These are phyloP conservation scores for Mikania micrantha DNA, from an alignment of 129 eudicot genomes.

Conservation along the genomic window DNA sequence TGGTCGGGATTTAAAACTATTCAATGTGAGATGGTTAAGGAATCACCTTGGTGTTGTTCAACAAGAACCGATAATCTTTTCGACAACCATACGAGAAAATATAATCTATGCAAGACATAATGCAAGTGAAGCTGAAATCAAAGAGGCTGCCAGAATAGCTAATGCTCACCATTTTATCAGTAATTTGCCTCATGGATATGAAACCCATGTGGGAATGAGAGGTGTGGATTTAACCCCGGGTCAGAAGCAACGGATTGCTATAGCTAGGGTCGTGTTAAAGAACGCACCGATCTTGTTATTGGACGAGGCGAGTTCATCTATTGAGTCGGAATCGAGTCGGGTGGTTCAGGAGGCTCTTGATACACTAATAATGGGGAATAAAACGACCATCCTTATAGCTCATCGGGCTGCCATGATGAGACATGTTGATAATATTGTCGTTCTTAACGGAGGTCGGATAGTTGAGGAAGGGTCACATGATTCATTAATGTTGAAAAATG, in stretches of 20 bases:
- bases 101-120: conserved; percentile 94
- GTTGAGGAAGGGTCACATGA: conserved; percentile 96
- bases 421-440: conserved; percentile 93
- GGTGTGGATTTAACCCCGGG: conserved; percentile 95
- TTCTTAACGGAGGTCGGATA: conserved; percentile 85
- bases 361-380: conserved; percentile 88
- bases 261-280: conserved; percentile 85
- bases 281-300: conserved; percentile 88
- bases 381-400: conserved; percentile 85
- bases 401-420: conserved; percentile 99
- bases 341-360: conserved; percentile 99
- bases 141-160: conserved; percentile 97
- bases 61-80: conserved; percentile 88
- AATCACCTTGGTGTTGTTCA: conserved; percentile 92
- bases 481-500: conserved; percentile 60
- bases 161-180: conserved; percentile 98
- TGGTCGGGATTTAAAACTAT: conserved; percentile 72
- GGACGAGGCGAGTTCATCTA: conserved; percentile 98
- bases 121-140: conserved; percentile 94
- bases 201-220: conserved; percentile 98
- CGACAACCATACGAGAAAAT: conserved; percentile 86
- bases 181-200: conserved; percentile 96
- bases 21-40: conserved; percentile 85
- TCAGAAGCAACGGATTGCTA: conserved; percentile 96
- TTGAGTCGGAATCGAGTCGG: conserved; percentile 92